Conservation (phyloP, 208 protist genomes). For the Trypanosoma cruzi region DNA sequence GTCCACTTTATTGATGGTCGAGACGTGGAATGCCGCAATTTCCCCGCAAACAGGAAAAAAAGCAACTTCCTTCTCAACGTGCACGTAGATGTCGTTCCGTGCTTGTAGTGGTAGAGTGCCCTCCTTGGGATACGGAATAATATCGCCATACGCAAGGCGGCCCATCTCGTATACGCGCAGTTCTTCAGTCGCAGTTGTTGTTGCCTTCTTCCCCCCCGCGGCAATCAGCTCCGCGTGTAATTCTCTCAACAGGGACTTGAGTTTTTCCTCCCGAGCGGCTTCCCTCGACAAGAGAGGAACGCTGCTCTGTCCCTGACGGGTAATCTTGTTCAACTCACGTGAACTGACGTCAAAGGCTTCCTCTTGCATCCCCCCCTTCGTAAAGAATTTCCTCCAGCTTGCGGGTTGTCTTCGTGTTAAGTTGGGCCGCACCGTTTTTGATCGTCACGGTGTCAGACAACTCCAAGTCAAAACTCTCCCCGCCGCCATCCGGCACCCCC, state of each 20-base stretch:
- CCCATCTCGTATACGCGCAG: slow-evolving; percentile 66
- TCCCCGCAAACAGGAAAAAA: slow-evolving; percentile 95
- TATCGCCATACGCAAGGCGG: slow-evolving; percentile 67
- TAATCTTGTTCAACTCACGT: slow-evolving; percentile 75
- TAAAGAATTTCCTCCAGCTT: slow-evolving; percentile 76
- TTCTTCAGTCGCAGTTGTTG: slow-evolving; percentile 55
- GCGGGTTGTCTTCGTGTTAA: slow-evolving; percentile 76
- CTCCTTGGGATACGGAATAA: slow-evolving; percentile 44
- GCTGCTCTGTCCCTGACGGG: slow-evolving; percentile 71
- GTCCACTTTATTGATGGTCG: slow-evolving; percentile 94
- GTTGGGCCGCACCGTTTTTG: slow-evolving; percentile 50
- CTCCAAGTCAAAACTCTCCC: slow-evolving; percentile 60
- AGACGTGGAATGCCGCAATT: slow-evolving; percentile 95
- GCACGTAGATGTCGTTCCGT: slow-evolving; percentile 75
- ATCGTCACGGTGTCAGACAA: slow-evolving; percentile 85
- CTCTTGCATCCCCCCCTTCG: slow-evolving; percentile 39
- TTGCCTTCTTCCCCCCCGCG: slow-evolving; percentile 75
- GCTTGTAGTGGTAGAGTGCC: slow-evolving; percentile 37
- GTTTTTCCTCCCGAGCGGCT: slow-evolving; percentile 66
- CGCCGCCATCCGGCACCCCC: slow-evolving; percentile 36
- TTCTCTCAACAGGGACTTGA: slow-evolving; percentile 64
- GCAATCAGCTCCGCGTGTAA: slow-evolving; percentile 72
- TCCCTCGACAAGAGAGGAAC: slow-evolving; percentile 75
- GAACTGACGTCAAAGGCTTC: slow-evolving; percentile 20
- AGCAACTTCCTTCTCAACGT: slow-evolving; percentile 84